Percentiles rank a stretch among this genome's conserved stretches.
Evolutionary conservation across 2,329 filamentous ascomycete species (phyloP).

Genomic region (Fusarium abutilonis): DNA sequence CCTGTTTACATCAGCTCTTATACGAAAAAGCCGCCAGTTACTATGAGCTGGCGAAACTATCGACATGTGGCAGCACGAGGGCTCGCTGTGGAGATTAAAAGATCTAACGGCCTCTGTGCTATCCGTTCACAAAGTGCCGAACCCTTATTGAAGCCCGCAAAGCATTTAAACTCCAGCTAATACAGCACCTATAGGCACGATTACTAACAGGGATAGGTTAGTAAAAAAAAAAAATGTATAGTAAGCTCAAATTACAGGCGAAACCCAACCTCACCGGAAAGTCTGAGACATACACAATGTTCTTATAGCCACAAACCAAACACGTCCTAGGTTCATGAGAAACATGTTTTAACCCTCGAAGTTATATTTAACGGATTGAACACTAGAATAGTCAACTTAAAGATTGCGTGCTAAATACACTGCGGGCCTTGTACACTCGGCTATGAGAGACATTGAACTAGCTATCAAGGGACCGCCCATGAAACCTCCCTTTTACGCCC

Average conservation of each 20-base stretch:
- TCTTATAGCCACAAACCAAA: background rate
- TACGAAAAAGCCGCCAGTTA: background rate
- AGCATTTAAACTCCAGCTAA: background rate
- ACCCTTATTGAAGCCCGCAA: background rate
- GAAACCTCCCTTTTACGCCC: constrained; percentile 14
- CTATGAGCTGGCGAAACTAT: background rate
- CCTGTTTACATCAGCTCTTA: constrained; percentile 1
- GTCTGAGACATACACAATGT: constrained; percentile 25
- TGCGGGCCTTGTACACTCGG: constrained; percentile 1
- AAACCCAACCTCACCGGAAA: constrained; percentile 24
- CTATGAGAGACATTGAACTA: constrained; percentile 5
- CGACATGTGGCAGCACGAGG: background rate
- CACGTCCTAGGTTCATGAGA: background rate
- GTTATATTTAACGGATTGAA: background rate
- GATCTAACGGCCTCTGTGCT: background rate
- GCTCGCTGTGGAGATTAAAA: background rate
- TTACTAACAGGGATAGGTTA: constrained; percentile 8
- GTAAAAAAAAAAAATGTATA: background rate
- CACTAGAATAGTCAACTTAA: constrained; percentile 1
- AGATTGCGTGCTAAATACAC: background rate
- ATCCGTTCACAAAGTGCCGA: constrained; percentile 2
- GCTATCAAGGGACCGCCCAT: background rate
- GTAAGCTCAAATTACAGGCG: constrained; percentile 16
- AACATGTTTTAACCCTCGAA: constrained; percentile 2
- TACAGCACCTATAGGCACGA: background rate